Conservation (phyloP, 495 filamentous ascomycete species). For the Friedmanniomyces endolithicus region DNA sequence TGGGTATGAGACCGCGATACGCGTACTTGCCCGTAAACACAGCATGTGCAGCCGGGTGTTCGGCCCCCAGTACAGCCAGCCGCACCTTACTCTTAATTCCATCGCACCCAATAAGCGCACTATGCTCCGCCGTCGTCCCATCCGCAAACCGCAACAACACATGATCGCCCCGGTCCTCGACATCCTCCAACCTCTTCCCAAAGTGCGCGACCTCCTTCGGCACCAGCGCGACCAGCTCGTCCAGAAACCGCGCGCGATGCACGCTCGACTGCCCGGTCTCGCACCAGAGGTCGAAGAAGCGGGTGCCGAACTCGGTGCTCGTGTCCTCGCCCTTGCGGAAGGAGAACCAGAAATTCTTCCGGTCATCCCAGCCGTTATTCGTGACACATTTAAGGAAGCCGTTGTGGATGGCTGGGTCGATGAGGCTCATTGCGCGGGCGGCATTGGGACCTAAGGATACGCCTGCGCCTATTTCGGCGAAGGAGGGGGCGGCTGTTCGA, state of each 20-base stretch:
- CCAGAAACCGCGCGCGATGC: constrained; percentile 48
- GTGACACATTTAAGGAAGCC: constrained; percentile 32
- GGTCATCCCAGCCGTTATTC: constrained; percentile 18
- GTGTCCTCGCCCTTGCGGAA: constrained; percentile 23
- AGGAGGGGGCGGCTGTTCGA: constrained; percentile 18
- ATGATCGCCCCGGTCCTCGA: constrained; percentile 22
- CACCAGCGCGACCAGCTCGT: constrained; percentile 44
- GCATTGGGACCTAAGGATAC: constrained; percentile 50
- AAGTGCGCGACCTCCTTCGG: constrained; percentile 36
- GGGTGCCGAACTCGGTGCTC: constrained; percentile 19
- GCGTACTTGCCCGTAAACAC: constrained; percentile 42
- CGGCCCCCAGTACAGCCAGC: constrained; percentile 34
- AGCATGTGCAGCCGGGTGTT: constrained; percentile 28
- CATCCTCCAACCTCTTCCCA: constrained; percentile 29
- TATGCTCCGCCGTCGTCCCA: constrained; percentile 36
- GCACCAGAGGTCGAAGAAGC: constrained; percentile 25
- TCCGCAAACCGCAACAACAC: constrained; percentile 42
- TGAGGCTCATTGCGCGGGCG: constrained; percentile 41
- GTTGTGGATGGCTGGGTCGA: constrained; percentile 37
- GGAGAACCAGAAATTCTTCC: constrained; percentile 20
- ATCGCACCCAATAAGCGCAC: constrained; percentile 42
- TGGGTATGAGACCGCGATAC: constrained; percentile 49
- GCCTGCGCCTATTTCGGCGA: constrained; percentile 47
- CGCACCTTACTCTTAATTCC: constrained; percentile 43
- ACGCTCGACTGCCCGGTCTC: constrained; percentile 29